Conservation (phyloP, 352 stramenopile species). For the Phytophthora boehmeriae region DNA sequence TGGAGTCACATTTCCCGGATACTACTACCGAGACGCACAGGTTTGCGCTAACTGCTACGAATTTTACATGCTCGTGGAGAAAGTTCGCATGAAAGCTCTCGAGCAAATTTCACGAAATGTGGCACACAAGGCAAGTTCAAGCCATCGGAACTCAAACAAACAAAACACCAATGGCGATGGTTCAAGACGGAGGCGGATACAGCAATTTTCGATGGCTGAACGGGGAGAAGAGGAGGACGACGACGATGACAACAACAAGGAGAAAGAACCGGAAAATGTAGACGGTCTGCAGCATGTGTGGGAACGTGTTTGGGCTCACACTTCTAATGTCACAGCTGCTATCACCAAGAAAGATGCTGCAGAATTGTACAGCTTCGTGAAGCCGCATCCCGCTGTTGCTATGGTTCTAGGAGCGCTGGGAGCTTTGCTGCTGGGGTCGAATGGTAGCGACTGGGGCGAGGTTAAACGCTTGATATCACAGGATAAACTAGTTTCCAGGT, state of each 20-base stretch:
- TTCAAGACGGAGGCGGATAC: constrained; percentile 6
- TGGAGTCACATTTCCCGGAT: constrained; percentile 74
- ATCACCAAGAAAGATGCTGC: constrained; percentile 75
- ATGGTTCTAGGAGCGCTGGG: constrained; percentile 77
- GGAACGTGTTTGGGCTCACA: constrained; percentile 46
- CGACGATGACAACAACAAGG: constrained; percentile 8
- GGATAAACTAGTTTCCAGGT: constrained; percentile 60
- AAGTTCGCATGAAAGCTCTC: constrained; percentile 71
- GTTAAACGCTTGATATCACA: constrained; percentile 66
- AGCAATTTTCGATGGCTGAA: constrained; percentile 24
- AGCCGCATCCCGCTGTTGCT: constrained; percentile 71
- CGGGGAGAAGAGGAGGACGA: constrained; percentile 23
- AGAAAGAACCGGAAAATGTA: not conserved
- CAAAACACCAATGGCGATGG: not conserved
- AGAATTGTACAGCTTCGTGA: constrained; percentile 84
- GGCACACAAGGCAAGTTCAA: constrained; percentile 22
- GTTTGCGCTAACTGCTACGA: constrained; percentile 82
- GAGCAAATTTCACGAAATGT: constrained; percentile 38
- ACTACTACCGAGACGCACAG: constrained; percentile 85
- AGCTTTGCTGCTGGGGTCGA: constrained; percentile 53
- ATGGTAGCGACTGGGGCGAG: constrained; percentile 42
- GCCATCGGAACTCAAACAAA: constrained; percentile 15
- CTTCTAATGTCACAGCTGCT: constrained; percentile 20
- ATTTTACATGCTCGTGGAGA: constrained; percentile 81
- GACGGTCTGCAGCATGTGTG: constrained; percentile 35